Base-by-base conservation (phyloP, 2,329 filamentous ascomycete species). In the Diaporthe vaccinii region DNA sequence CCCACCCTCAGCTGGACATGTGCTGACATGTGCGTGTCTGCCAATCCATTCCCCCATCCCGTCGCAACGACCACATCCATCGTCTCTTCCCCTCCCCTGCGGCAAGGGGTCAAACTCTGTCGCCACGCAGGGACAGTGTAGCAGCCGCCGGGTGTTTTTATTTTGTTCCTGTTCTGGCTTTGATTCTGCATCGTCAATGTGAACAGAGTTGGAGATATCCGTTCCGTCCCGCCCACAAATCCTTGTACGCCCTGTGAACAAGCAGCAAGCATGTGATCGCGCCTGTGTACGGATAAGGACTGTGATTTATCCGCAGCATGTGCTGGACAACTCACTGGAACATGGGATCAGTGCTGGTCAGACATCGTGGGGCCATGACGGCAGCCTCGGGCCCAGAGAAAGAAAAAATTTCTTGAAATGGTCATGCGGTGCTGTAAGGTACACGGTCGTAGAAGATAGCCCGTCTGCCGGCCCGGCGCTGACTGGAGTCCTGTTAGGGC, bases 1-100 rank as follows among this genome's bases (percentile, higher is more conserved):
- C 28, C 44, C 61, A 67, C 41, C 69, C 44, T 25, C 34, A 46
- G 31, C 36, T 17, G 49, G 25, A 39, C 49, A 31, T 53, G 51
- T 69, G 61, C 70, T 75, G 74, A 73, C 74, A 75, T 75, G 74
- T 75, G 74, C 70, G 70, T 44, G 34, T 46, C 28, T 39, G 36
- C n/a, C 31, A 53, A 53, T 69, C 49, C 65, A 39, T 55, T 39
- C 49, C n/a, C 65, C 46, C 12, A 65, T 65, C 25, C 61, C 41
- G 61, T 46, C 41, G 61, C 61, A 67, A 67, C 61, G 25, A 67
- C 41, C 61, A 49, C 61, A n/a, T 67, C 57, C 57, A 61, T 59
- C 57, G 25, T 59, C 28, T 36, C 41, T 44, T n/a, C 22, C 25
- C 44, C 8, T 59, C 46, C 65, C 65, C 46, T 53, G 31, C 34